Evolutionary conservation across 1,284 basidiomycete genomes (phyloP), one percentile per base, ranked within the genome.

Genomic region (Ceratobasidium sp.): DNA sequence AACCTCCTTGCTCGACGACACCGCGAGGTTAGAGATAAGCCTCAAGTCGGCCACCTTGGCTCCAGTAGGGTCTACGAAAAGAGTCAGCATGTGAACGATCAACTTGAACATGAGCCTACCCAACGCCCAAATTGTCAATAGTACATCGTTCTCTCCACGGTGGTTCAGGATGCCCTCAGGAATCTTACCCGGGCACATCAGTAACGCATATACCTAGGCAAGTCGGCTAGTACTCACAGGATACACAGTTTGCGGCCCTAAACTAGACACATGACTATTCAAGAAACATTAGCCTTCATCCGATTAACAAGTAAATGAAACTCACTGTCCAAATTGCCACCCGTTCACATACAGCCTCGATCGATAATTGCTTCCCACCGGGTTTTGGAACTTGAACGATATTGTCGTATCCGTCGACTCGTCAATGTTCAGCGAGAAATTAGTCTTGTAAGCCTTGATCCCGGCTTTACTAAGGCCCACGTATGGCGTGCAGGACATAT

Each of bases 291-390:
- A 23, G 3, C 15, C 10, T 23, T 48, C 38, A 12, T 20, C 46
- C 5, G 17, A 7, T 20, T 15, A 28, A 23, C 56, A 5, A 52
- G 23, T 10, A 13, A 48, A n/a, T 5, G n/a, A 20, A 17, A 50
- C 76, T 46, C 42, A 77, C 76, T 65, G 76, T 59, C 87, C 87
- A 71, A 87, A 87, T 77, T 87, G 86, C 86, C 86, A 87, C 1
- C 86, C 86, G 76, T 87, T 87, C 62, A 87, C 84, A 65, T 84
- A 87, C 42, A 87, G 82, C 40, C 54, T 56, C 10, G 44, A 62
- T 20, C 85, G 83, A 76, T 86, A 85, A 10, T 83, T 85, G 50
- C 81, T 82, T 1, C 75, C 81, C 9, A 80, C 33, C 33, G 33
- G 80, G 20, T 17, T 42, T 7, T n/a, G n/a, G 38, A 70, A 70